Percentiles rank a stretch among this genome's conserved stretches.
Evolutionary conservation across 495 filamentous ascomycete genomes (phyloP).

Genomic region (Tuber brumale): DNA sequence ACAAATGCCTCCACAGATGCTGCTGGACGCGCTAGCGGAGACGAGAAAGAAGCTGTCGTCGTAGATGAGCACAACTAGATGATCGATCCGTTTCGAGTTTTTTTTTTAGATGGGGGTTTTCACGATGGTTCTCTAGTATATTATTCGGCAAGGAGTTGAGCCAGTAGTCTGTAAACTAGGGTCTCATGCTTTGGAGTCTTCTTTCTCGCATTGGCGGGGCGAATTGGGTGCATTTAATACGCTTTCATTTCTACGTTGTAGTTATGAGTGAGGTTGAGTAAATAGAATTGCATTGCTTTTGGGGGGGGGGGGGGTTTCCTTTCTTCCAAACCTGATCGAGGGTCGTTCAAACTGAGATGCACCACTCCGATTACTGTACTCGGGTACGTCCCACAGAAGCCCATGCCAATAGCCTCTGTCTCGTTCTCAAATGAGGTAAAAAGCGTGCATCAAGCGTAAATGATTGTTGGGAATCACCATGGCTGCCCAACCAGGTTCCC

Average conservation of each 20-base stretch:
- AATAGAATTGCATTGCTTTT: not conserved
- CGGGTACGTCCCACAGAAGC: not conserved
- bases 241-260: not conserved
- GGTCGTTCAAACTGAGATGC: not conserved
- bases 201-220: constrained; percentile 2
- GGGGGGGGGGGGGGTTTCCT: not conserved
- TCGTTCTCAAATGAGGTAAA: not conserved
- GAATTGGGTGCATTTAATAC: not conserved
- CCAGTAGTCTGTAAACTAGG: constrained; percentile 2
- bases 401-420: not conserved
- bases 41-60: constrained; percentile 17
- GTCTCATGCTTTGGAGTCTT: not conserved
- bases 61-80: not conserved
- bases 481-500: not conserved
- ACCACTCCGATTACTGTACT: not conserved
- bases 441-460: not conserved
- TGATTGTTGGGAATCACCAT: not conserved
- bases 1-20: constrained; percentile 76
- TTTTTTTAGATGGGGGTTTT: not conserved
- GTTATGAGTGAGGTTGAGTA: constrained; percentile 3
- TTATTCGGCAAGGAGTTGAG: not conserved
- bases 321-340: not conserved
- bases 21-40: constrained; percentile 67
- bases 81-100: not conserved
- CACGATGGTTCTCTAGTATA: not conserved